Percentiles rank a stretch among this genome's conserved stretches.
Conservation (phyloP, 148 eudicot genomes). For the Chenopodium berlandieri region DNA sequence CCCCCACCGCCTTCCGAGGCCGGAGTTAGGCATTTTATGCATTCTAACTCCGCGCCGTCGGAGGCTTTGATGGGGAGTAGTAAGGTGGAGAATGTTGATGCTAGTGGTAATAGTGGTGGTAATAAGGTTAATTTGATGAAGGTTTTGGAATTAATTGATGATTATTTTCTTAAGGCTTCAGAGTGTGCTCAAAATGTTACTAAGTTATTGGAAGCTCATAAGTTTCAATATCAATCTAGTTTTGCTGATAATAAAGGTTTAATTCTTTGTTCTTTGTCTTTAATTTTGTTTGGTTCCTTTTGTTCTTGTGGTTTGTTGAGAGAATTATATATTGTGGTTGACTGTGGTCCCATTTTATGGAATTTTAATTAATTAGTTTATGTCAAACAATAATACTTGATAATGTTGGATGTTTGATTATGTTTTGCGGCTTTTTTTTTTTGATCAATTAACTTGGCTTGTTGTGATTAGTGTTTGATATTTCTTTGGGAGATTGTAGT, state of each 20-base stretch:
- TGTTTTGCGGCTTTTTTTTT: background rate
- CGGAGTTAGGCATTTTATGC: constrained; percentile 52
- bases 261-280: constrained; percentile 12
- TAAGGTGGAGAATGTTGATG: constrained; percentile 25
- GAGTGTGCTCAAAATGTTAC: constrained; percentile 90
- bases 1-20: constrained; percentile 24
- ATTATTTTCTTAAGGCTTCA: constrained; percentile 84
- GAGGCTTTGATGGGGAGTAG: constrained; percentile 35
- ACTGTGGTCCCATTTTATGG: constrained; percentile 16
- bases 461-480: constrained; percentile 3
- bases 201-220: constrained; percentile 88
- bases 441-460: background rate
- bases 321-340: background rate
- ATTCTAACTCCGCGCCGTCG: constrained; percentile 83
- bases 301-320: background rate
- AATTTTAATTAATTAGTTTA: background rate
- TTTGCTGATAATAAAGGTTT: constrained; percentile 91
- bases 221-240: constrained; percentile 84
- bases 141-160: constrained; percentile 74
- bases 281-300: constrained; percentile 4
- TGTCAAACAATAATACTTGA: constrained; percentile 18
- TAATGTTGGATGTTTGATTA: background rate
- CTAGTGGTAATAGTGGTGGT: constrained; percentile 28
- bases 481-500: background rate
- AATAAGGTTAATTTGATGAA: constrained; percentile 73